phyloP scores from a whole-genome alignment of 768 basidiomycete species.

The Daedaleopsis sinensis region DNA sequence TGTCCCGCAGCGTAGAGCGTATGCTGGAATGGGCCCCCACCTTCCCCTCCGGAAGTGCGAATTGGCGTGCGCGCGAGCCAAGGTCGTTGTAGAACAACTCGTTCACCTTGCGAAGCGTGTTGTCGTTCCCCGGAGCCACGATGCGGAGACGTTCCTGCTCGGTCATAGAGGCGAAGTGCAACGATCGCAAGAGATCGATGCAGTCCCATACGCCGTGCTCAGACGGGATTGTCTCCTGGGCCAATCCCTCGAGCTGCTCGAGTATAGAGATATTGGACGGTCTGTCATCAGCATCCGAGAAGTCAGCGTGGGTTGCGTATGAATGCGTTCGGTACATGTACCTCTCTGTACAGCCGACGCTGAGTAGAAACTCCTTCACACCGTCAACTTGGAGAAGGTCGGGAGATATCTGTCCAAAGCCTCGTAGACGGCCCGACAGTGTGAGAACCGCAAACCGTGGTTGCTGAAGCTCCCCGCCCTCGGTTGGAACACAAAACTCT shows the following conservation, averaged over 20 bases:
- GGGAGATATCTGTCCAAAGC: constrained; percentile 25
- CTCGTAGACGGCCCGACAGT: constrained; percentile 22
- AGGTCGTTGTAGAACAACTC: constrained; percentile 21
- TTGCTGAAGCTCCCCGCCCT: background rate
- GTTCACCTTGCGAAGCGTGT: background rate
- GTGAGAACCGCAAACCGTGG: background rate
- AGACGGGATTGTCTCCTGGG: background rate
- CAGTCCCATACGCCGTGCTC: background rate
- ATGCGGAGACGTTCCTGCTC: constrained; percentile 24
- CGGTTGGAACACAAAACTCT: background rate
- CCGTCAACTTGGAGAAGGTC: constrained; percentile 15
- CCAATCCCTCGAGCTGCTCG: background rate
- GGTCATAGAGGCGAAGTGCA: constrained; percentile 12
- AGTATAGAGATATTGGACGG: background rate
- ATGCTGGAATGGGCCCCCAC: constrained; percentile 11
- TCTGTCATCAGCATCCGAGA: background rate
- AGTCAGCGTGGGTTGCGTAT: background rate
- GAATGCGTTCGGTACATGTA: constrained; percentile 18
- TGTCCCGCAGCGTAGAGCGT: constrained; percentile 12
- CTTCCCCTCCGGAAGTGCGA: background rate
- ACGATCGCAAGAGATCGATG: background rate
- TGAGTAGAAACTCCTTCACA: constrained; percentile 25
- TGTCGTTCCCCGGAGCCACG: constrained; percentile 8
- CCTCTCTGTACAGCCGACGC: constrained; percentile 45
- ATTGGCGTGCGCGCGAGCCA: background rate